Percentiles rank a stretch among this genome's conserved stretches.
phyloP scores from a whole-genome alignment of 345 rosid species.

The Lepidium didymum region DNA sequence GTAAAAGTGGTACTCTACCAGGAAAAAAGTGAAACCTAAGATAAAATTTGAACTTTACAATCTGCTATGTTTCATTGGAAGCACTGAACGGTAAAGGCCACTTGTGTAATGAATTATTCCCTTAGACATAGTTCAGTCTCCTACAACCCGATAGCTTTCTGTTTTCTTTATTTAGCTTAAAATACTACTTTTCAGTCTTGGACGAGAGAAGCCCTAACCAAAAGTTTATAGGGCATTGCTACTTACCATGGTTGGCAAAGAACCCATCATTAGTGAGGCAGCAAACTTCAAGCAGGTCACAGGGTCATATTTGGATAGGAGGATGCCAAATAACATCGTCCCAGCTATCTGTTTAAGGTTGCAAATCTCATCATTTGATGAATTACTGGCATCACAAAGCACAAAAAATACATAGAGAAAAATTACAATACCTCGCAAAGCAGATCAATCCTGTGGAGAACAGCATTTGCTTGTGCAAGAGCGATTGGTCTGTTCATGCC shows the following conservation, averaged over 20 bases:
- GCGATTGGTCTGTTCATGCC: conserved; percentile 85
- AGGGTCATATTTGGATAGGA: conserved; percentile 67
- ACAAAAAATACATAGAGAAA: background rate
- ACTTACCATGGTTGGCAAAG: conserved; percentile 75
- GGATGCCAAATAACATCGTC: conserved; percentile 73
- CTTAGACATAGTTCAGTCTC: background rate
- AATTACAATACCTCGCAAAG: conserved; percentile 64
- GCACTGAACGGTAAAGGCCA: background rate
- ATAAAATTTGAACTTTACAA: no score
- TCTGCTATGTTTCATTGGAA: background rate
- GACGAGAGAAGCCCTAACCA: background rate
- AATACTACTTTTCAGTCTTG: background rate
- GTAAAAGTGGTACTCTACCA: no score
- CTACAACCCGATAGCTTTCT: background rate
- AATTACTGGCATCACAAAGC: background rate
- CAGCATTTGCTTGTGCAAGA: conserved; percentile 92
- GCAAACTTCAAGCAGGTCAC: conserved; percentile 86
- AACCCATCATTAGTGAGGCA: conserved; percentile 59
- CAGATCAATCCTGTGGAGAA: conserved; percentile 79
- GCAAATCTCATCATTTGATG: background rate
- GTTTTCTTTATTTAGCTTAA: background rate
- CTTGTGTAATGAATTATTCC: background rate
- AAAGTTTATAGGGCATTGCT: conserved; percentile 6
- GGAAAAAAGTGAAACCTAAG: no score
- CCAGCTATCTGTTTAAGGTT: conserved; percentile 63